Evolutionary conservation across 2,329 filamentous ascomycete genomes (phyloP), one percentile per base, ranked within the genome.

Genomic region (Diaporthe sp.): DNA sequence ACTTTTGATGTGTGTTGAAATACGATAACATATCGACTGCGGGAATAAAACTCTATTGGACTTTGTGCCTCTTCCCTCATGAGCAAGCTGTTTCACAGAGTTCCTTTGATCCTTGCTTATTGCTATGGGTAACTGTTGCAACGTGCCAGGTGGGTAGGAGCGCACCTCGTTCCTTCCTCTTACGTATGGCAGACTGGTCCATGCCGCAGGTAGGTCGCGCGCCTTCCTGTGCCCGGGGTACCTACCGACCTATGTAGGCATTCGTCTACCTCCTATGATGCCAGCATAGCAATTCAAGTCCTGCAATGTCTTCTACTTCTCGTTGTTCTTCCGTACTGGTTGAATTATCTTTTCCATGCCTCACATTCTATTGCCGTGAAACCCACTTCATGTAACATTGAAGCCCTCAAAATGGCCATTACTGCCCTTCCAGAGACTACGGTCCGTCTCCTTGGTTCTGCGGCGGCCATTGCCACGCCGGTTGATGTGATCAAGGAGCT

Each of bases 401-500:
- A 13, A 15, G 37, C 5, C 25, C n/a, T 75, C 76, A 79, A 20
- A 25, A 90, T 90, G 88, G 78, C 86, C 55, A 91, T 93, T 74
- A 80, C 82, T 73, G 81, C 85, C 31, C 85, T 93, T 10, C 84
- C 90, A 2, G 79, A 85, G 51, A 83, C 86, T 4, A 87, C 89
- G 20, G 85, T 88, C 31, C 88, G 88, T 63, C 87, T 90, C 15
- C 86, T 96, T 9, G 89, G 91, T 49, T 91, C 93, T 10, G 87
- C 90, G 3, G 87, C 92, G 78, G 87, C 88, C 61, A 87, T 95
- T 68, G 86, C 88, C 7, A 90, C 90, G 10, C 88, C 94, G 0
- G 84, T 87, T 17, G 88, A 90, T 15, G 84, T 94, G 3, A 89
- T 95, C 79, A 96, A 96, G 81, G 94, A 96, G 83, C 90, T 96